Evolutionary conservation across 345 rosid genomes (phyloP).

Genomic region (Citropsis articulata): DNA sequence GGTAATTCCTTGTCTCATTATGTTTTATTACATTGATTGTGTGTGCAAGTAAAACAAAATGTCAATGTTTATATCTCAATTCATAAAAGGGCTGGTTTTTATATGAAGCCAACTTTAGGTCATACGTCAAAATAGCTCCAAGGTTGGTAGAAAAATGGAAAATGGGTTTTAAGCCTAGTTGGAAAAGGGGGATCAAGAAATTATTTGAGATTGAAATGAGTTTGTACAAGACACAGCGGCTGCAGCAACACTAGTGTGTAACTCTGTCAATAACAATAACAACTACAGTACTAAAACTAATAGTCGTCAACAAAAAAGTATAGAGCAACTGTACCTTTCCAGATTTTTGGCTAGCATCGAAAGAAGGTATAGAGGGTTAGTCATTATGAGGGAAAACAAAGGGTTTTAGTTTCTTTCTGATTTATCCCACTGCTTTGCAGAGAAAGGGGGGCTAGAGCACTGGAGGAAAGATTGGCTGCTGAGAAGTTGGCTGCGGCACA

Average conservation of each 20-base stretch:
- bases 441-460: constrained; percentile 97
- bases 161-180: not conserved
- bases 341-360: not conserved
- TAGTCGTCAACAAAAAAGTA: not conserved
- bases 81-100: not conserved
- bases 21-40: not conserved
- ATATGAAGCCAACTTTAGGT: not conserved
- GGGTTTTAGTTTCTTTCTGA: constrained; percentile 9
- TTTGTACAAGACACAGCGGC: not conserved
- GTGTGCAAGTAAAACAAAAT: not conserved
- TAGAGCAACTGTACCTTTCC: no score
- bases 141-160: not conserved
- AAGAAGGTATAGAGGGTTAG: not conserved
- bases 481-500: constrained; percentile 60
- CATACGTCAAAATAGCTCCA: not conserved
- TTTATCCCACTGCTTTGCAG: constrained; percentile 37
- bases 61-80: not conserved
- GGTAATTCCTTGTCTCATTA: constrained; percentile 38
- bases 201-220: not conserved
- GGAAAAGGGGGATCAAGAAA: not conserved
- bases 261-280: not conserved
- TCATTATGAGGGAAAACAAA: not conserved
- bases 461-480: constrained; percentile 90
- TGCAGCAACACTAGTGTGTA: not conserved
- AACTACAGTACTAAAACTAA: not conserved